These are phyloP conservation scores for Gracilaria vermiculophylla DNA, from an alignment of 23 red algal genomes.

Conservation along the genomic window DNA sequence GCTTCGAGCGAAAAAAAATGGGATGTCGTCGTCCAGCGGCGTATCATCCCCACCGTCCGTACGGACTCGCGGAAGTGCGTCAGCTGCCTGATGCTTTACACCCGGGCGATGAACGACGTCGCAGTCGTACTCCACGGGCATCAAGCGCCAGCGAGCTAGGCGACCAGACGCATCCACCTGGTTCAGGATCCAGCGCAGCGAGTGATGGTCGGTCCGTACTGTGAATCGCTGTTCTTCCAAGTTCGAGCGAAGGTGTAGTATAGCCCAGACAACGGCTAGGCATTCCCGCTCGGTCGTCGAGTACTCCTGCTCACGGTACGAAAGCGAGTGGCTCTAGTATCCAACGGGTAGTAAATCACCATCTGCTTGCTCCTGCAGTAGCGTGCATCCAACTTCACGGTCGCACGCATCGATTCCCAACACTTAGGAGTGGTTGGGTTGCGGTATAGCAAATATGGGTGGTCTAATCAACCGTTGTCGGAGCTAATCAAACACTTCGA, in stretches of 20 bases:
- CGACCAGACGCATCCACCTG: background rate
- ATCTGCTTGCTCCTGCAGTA: constrained; percentile 39
- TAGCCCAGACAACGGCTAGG: constrained; percentile 40
- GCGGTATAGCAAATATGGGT: constrained; percentile 11
- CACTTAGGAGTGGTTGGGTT: background rate
- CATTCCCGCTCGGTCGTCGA: constrained; percentile 24
- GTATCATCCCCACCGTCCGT: background rate
- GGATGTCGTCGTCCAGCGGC: constrained; percentile 28
- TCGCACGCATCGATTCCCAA: constrained; percentile 45
- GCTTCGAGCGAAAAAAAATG: background rate
- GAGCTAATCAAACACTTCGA: background rate
- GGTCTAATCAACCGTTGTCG: background rate
- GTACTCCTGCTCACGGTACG: background rate
- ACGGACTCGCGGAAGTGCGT: background rate
- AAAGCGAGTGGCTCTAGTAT: constrained; percentile 17
- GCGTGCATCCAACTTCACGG: constrained; percentile 4
- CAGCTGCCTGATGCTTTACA: constrained; percentile 25
- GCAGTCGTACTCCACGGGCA: constrained; percentile 13
- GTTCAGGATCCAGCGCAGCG: constrained; percentile 38
- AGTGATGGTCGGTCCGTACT: constrained; percentile 37
- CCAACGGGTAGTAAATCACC: constrained; percentile 10
- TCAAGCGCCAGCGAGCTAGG: constrained; percentile 22
- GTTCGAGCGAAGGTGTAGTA: constrained; percentile 12
- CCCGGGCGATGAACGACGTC: constrained; percentile 12
- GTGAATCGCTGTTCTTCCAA: constrained; percentile 37